Conservation (phyloP, 352 stramenopile genomes). For the Pythium brachiatum region DNA sequence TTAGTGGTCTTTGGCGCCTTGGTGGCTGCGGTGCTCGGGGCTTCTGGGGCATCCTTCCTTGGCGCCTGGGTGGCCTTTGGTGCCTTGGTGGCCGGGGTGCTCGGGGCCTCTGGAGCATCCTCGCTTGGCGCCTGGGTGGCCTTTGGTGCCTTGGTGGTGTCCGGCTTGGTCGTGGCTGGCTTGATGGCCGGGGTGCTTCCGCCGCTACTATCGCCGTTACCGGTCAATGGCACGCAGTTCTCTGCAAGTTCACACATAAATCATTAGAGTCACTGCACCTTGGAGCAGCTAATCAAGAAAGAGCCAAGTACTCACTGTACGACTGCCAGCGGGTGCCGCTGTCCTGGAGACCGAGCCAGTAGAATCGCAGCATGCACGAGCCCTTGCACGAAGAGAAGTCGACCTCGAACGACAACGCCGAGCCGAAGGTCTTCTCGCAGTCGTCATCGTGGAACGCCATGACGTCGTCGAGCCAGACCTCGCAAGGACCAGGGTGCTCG, state of each 20-base stretch:
- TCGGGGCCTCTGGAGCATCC: not conserved
- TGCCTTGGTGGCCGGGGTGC: not conserved
- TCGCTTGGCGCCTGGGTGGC: not conserved
- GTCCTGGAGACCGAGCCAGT: constrained; percentile 25
- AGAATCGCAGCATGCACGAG: constrained; percentile 21
- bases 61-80: not conserved
- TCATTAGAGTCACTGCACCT: not conserved
- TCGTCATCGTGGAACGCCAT: constrained; percentile 18
- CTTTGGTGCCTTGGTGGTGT: constrained; percentile 3
- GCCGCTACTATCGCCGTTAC: constrained; percentile 11
- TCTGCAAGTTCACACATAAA: not conserved
- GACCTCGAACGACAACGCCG: constrained; percentile 1
- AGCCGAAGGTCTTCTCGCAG: constrained; percentile 11
- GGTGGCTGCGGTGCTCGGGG: not conserved
- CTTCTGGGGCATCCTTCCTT: not conserved
- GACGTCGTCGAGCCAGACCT: constrained; percentile 18
- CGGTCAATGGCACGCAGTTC: constrained; percentile 20
- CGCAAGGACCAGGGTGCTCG: constrained; percentile 9
- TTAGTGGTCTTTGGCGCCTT: not conserved
- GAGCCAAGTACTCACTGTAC: constrained; percentile 5
- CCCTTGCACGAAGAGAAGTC: constrained; percentile 18
- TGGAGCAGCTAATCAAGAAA: not conserved
- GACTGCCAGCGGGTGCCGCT: constrained; percentile 9
- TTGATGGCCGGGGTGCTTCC: not conserved
- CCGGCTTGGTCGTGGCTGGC: not conserved